Base-by-base conservation (phyloP, 495 filamentous ascomycete genomes). In the Tuber calosporum region DNA sequence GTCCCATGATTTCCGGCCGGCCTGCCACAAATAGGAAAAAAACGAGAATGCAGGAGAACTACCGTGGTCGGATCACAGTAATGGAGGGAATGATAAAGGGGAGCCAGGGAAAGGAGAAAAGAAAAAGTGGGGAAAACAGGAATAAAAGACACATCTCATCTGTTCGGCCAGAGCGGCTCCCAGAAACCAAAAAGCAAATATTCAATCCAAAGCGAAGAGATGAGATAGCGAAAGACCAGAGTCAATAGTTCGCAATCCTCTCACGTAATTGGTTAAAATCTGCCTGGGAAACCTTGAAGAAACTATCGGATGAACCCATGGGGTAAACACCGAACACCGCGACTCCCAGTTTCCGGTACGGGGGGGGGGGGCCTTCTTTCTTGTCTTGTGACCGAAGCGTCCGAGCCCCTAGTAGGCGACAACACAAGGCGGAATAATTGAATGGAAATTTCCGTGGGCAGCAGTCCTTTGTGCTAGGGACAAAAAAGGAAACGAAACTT, bases 271-370 rank as follows among this genome's bases (percentile, higher is more conserved):
- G 75, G 75, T 66, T 77, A 78, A 77, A 77, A 66, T 77, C 76
- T 30, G 26, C 70, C 70, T 68, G 68, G 68, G 74, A 71, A 73
- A 36, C 68, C 43, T 68, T n/a, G 19, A 22, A 71, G 53, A 66
- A 77, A 77, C 70, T 73, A 78, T 78, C 74, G 76, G 76, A 78
- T 73, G 76, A 78, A 78, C 76, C 62, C 75, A 78, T 78, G 74
- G 76, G 76, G 76, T 74, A 78, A 78, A 72, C 70, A 43, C 76
- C 74, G 74, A 62, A 76, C 67, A 73, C n/a, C 75, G 69, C 70
- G 34, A 62, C 53, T 62, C 26, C 53, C 53, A 8, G 48, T 30
- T 69, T 69, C 42, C 62, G 71, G 71, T 67, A 62, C 22, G 67
- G 72, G 40, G 48, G 67, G 34, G n/a, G n/a, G n/a, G n/a, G n/a